phyloP scores from a whole-genome alignment of 2,329 filamentous ascomycete species.

The Ceratocystis huliohia region DNA sequence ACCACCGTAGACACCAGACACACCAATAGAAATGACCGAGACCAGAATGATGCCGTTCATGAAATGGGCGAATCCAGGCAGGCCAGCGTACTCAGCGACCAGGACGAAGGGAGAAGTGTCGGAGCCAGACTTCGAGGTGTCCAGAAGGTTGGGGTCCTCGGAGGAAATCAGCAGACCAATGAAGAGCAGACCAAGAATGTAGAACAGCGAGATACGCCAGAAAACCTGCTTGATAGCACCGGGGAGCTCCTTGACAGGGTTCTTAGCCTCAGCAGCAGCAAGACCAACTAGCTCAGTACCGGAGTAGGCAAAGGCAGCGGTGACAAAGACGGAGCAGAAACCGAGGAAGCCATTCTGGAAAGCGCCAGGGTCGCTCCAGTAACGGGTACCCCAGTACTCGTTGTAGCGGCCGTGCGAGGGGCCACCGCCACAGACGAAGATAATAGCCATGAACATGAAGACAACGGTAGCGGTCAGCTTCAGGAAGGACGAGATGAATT shows the following conservation, averaged over 20 bases:
- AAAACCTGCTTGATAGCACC: conserved; percentile 66
- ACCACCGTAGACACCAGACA: conserved; percentile 42
- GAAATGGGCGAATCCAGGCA: conserved; percentile 37
- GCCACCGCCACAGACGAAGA: conserved; percentile 46
- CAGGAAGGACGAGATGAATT: conserved; percentile 42
- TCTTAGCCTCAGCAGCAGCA: conserved; percentile 53
- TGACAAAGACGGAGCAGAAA: conserved; percentile 56
- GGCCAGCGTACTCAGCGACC: conserved; percentile 36
- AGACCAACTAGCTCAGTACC: conserved; percentile 59
- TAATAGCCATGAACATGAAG: conserved; percentile 48
- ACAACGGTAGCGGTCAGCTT: conserved; percentile 46
- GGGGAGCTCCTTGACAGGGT: conserved; percentile 58
- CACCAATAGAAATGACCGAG: conserved; percentile 42
- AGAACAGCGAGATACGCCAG: conserved; percentile 42
- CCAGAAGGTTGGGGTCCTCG: conserved; percentile 34
- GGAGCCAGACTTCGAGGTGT: conserved; percentile 25
- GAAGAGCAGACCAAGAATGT: conserved; percentile 38
- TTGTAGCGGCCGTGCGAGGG: conserved; percentile 34
- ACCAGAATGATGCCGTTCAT: conserved; percentile 44
- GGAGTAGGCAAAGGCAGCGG: conserved; percentile 55
- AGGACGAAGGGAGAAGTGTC: conserved; percentile 40
- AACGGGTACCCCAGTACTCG: conserved; percentile 34
- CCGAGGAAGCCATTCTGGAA: conserved; percentile 61
- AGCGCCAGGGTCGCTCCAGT: conserved; percentile 34
- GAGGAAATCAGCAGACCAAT: conserved; percentile 36